These are phyloP conservation scores for Candida tropicalis DNA, from an alignment of 1,139 yeast genomes.

Conservation along the genomic window DNA sequence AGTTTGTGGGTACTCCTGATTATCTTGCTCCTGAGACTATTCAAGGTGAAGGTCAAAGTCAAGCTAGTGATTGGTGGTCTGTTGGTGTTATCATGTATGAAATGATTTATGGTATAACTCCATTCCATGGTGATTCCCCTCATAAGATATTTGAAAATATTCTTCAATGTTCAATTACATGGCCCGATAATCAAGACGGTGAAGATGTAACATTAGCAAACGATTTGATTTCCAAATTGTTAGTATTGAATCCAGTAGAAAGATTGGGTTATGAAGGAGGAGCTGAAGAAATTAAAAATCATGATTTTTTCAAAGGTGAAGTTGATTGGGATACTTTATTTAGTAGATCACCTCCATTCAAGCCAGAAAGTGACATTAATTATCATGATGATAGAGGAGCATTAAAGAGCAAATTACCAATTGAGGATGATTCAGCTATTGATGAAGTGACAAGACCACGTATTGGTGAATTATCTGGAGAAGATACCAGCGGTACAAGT, in stretches of 20 bases:
- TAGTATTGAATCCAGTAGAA: conserved; percentile 61
- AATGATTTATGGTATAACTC: conserved; percentile 90
- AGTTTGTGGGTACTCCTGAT: conserved; percentile 96
- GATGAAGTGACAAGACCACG: neutral
- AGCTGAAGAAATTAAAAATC: conserved; percentile 74
- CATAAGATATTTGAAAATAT: conserved; percentile 83
- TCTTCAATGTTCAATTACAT: conserved; percentile 68
- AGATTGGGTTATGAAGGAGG: conserved; percentile 84
- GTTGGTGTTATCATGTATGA: conserved; percentile 95
- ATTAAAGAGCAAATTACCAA: conserved; percentile 60
- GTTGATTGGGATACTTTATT: conserved; percentile 78
- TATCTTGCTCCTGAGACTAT: conserved; percentile 97
- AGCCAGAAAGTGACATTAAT: conserved; percentile 89
- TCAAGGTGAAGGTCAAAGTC: conserved; percentile 81
- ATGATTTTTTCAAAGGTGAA: conserved; percentile 67
- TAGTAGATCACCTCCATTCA: conserved; percentile 77
- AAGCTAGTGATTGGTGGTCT: conserved; percentile 98
- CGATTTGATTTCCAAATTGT: conserved; percentile 66
- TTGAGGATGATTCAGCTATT: conserved; percentile 36
- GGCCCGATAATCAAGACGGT: conserved; percentile 71
- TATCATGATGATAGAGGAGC: conserved; percentile 95
- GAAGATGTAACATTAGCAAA: conserved; percentile 35
- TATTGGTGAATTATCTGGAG: neutral
- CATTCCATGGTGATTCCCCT: conserved; percentile 85
- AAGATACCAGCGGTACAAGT: conserved; percentile 54